These are phyloP conservation scores for Termitomyces heimii DNA, from an alignment of 768 basidiomycete genomes.

Conservation along the genomic window DNA sequence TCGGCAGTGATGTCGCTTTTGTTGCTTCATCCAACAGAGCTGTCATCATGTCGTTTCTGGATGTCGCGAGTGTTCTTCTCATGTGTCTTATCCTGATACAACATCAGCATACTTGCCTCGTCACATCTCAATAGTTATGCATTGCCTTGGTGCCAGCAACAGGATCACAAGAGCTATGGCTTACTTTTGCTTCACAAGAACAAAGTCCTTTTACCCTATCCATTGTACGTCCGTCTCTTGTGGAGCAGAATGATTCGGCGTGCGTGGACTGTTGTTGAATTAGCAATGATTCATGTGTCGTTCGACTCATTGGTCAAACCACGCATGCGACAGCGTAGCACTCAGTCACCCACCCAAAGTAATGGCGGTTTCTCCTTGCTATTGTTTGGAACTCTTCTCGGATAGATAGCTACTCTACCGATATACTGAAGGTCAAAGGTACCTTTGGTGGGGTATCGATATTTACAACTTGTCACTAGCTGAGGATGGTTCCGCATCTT, in stretches of 20 bases:
- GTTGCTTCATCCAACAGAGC: constrained; percentile 8
- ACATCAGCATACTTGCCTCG: not conserved
- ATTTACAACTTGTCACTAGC: not conserved
- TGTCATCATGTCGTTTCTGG: constrained; percentile 4
- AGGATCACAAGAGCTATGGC: not conserved
- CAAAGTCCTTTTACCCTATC: not conserved
- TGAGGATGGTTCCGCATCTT: not conserved
- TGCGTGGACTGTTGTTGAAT: constrained; percentile 2
- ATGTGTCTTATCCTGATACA: not conserved
- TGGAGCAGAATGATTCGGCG: not conserved
- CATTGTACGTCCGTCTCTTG: not conserved
- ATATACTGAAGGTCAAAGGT: constrained; percentile 33
- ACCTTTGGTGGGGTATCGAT: constrained; percentile 37
- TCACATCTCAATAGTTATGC: not conserved
- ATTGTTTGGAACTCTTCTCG: constrained; percentile 32
- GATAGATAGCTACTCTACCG: constrained; percentile 44
- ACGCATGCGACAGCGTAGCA: not conserved
- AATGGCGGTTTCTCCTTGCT: constrained; percentile 17
- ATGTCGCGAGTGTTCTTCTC: not conserved
- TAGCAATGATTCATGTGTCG: not conserved
- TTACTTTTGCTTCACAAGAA: not conserved
- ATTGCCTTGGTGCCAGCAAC: not conserved
- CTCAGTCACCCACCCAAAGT: constrained; percentile 1
- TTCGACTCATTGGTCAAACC: constrained; percentile 10
- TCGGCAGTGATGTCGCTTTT: not conserved